Base-by-base conservation (phyloP, 371 early-diverging fungal genomes). In the Globomyces sp. region DNA sequence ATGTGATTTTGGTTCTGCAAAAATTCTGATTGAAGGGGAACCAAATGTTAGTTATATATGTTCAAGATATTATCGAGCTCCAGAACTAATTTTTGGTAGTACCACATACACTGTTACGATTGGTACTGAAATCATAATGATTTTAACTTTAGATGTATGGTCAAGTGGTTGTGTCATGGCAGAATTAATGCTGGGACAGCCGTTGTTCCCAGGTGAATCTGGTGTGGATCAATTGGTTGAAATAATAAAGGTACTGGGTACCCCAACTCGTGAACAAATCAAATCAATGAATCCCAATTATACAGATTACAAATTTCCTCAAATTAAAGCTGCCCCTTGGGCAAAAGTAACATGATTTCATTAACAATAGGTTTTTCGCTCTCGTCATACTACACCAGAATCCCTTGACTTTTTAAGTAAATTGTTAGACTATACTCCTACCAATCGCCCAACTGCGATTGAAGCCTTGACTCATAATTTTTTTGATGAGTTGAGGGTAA, bases 101-200 rank as follows among this genome's bases (percentile, higher is more conserved):
- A 93, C 92, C 55, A 91, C 91, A 77, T 99, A 99, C 82, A 91
- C 90, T 37, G 87, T 88, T 66, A 87, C 86, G 65, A 96, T 98
- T 70, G 92, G 88, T 86, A 79, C 8, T 67, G 58, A n/a, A 50
- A 34, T 62, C 37, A 42, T 24, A 24, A 24, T 24, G 24, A 24
- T 24, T 24, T 53, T 34, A 43, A 47, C 34, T 24, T 34, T 76
- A 80, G 97, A 99, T 78, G 90, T 99, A 37, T 99, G 99, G 99
- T 98, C 99, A 34, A 85, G 95, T 3, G 99, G 96, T 39, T 99
- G 99, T 74, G 99, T 99, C n/a, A 95, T 99, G 91, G 96, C 96
- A 4, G 99, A 99, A 81, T 81, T 99, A 64, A 92, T 98, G 86
- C 84, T 94, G 39, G 90, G 93, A 52, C 93, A 91, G 74, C 99